Conservation (phyloP, 2,329 filamentous ascomycete species). For the Clarireedia monteithiana region DNA sequence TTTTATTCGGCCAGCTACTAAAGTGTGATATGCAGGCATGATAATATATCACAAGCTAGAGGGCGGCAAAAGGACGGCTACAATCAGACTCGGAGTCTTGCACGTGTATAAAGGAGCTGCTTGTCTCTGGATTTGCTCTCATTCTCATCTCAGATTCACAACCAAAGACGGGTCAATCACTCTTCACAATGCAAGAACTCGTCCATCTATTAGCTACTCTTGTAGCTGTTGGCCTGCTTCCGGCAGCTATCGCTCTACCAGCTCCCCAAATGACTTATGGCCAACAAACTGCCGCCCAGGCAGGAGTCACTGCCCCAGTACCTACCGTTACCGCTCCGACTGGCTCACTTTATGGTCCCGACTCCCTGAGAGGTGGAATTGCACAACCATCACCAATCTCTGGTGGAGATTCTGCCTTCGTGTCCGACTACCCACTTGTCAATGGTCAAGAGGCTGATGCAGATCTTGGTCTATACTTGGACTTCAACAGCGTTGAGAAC, state of each 20-base stretch:
- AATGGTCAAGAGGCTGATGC: constrained; percentile 43
- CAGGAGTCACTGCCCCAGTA: constrained; percentile 33
- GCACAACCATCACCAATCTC: constrained; percentile 32
- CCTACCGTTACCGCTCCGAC: constrained; percentile 32
- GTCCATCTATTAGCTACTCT: constrained; percentile 5
- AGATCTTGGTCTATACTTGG: constrained; percentile 43
- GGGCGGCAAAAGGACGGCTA: too few relatives aligned
- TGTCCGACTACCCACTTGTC: constrained; percentile 36
- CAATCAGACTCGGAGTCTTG: too few relatives aligned
- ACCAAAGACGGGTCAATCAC: too few relatives aligned
- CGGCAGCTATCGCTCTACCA: constrained; percentile 8
- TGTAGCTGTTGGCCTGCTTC: constrained; percentile 10
- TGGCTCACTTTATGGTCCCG: constrained; percentile 36
- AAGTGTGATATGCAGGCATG: too few relatives aligned
- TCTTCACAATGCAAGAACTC: too few relatives aligned
- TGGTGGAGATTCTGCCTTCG: constrained; percentile 33
- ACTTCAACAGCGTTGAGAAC: constrained; percentile 42
- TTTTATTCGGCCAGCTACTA: constrained; percentile 33
- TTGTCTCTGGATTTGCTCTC: too few relatives aligned
- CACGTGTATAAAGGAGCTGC: too few relatives aligned
- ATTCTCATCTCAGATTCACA: too few relatives aligned
- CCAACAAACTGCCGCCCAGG: constrained; percentile 36
- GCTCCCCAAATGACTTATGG: constrained; percentile 33
- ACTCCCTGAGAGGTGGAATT: constrained; percentile 34
- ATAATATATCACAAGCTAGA: too few relatives aligned